Evolutionary conservation across 2,329 filamentous ascomycete species (phyloP), one percentile per base, ranked within the genome.

Genomic region (Phialocephala subalpina): DNA sequence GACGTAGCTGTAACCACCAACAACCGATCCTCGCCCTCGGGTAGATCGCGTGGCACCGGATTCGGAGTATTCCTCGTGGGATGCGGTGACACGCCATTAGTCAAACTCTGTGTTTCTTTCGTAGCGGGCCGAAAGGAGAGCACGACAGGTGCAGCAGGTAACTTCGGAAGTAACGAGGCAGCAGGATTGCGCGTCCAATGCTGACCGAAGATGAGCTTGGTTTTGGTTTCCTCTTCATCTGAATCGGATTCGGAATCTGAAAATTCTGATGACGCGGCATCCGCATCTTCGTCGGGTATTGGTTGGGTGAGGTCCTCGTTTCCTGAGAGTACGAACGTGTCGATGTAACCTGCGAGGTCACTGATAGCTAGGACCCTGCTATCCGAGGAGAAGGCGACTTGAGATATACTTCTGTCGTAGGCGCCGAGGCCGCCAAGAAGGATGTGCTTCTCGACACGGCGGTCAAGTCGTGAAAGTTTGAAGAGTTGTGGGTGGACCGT

Each of bases 331-430:
- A 93, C 81, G 92, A 94, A 99, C 20, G 90, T 93, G 75, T 98
- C 94, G 36, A 98, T 83, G 78, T 90, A 93, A 52, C 96, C 96
- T 52, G 91, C 90, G 60, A 97, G 80, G 77, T 97, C 95, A 57
- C 91, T 90, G 35, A 90, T 87, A 9, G 91, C 94, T 56, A 98
- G 81, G 68, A 97, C 87, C 70, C 86, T 88, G 76, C 92, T 93
- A 76, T 97, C 91, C 5, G 89, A 83, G 11, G 94, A 94, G 78
- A 98, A 97, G 1, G 90, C 84, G 29, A 90, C 78, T 62, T 92
- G 90, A 40, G 86, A 89, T 70, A 98, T 89, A 53, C 85, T 90
- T 76, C 91, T 87, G 69, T 93, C 88, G 78, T 97, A 98, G 29
- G 81, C 80, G n/a, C 90, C 91, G 62, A 93, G 83, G 7, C 90